Percentiles rank a stretch among this genome's conserved stretches.
Evolutionary conservation across 2,329 filamentous ascomycete genomes (phyloP).

Genomic region (Aspergillus awamori): DNA sequence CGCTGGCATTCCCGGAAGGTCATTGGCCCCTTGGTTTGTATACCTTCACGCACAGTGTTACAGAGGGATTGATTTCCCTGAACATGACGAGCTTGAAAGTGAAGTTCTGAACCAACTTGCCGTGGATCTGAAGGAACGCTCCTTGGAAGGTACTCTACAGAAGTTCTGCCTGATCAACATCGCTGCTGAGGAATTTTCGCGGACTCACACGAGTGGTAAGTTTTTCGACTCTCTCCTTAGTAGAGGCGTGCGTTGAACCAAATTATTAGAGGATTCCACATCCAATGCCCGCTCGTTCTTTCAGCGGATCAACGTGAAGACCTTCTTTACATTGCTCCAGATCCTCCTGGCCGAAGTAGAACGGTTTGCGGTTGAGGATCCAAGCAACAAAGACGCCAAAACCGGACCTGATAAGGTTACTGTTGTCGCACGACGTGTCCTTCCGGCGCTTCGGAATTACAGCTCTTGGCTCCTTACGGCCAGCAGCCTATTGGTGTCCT

Average conservation of each 20-base stretch:
- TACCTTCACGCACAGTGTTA: conserved; percentile 84
- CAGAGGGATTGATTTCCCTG: conserved; percentile 71
- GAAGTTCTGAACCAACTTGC: conserved; percentile 80
- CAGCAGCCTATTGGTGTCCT: conserved; percentile 57
- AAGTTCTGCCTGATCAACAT: conserved; percentile 87
- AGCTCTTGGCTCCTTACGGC: conserved; percentile 67
- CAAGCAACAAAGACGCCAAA: conserved; percentile 44
- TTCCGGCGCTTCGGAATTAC: conserved; percentile 68
- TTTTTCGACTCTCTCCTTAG: conserved; percentile 14
- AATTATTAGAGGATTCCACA: conserved; percentile 52
- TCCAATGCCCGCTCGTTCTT: conserved; percentile 58
- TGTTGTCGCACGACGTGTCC: conserved; percentile 60
- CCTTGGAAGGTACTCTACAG: conserved; percentile 66
- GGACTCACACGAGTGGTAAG: conserved; percentile 61
- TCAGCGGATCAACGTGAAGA: conserved; percentile 76
- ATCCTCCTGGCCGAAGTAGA: conserved; percentile 71
- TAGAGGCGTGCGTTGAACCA: conserved; percentile 20
- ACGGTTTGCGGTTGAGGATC: conserved; percentile 55
- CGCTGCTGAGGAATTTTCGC: conserved; percentile 75
- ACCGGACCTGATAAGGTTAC: conserved; percentile 55
- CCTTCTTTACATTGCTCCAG: conserved; percentile 72
- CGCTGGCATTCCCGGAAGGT: conserved; percentile 54
- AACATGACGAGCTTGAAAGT: conserved; percentile 78
- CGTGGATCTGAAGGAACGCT: conserved; percentile 70
- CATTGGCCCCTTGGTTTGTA: conserved; percentile 79